A percentile compares a stretch with the other conserved stretches of the same genome.
Conservation (phyloP, 768 basidiomycete species). For the Lactifluus echinatus region DNA sequence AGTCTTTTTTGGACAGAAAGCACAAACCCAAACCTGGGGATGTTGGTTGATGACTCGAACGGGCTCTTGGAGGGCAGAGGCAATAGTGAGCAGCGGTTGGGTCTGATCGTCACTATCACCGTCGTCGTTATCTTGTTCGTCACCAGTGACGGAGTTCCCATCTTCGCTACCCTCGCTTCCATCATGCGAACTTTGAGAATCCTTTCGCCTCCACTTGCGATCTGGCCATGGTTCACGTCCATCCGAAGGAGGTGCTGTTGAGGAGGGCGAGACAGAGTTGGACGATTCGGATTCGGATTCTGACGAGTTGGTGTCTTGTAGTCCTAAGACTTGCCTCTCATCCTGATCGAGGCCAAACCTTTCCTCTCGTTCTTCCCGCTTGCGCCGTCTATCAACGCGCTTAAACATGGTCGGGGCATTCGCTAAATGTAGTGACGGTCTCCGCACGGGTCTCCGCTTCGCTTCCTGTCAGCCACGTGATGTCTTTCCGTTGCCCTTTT, state of each 20-base stretch:
- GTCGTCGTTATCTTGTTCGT: conserved; percentile 20
- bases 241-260: neutral
- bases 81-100: conserved; percentile 42
- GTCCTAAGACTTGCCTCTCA: conserved; percentile 52
- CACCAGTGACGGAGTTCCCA: conserved; percentile 21
- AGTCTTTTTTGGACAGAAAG: conserved; percentile 64
- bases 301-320: conserved; percentile 70
- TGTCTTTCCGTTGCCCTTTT: no score
- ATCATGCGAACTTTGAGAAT: conserved; percentile 24
- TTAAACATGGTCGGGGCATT: conserved; percentile 65
- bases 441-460: no score
- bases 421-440: no score
- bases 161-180: conserved; percentile 23
- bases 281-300: conserved; percentile 44
- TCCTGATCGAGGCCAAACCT: conserved; percentile 55
- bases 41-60: conserved; percentile 51
- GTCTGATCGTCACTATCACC: conserved; percentile 24
- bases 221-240: neutral
- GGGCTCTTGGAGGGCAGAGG: conserved; percentile 54
- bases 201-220: conserved; percentile 4
- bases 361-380: conserved; percentile 54
- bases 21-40: conserved; percentile 49
- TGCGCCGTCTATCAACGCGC: conserved; percentile 58
- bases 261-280: conserved; percentile 26
- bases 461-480: no score